phyloP scores from a whole-genome alignment of 495 filamentous ascomycete species.

The Hypoxylon trugodes region DNA sequence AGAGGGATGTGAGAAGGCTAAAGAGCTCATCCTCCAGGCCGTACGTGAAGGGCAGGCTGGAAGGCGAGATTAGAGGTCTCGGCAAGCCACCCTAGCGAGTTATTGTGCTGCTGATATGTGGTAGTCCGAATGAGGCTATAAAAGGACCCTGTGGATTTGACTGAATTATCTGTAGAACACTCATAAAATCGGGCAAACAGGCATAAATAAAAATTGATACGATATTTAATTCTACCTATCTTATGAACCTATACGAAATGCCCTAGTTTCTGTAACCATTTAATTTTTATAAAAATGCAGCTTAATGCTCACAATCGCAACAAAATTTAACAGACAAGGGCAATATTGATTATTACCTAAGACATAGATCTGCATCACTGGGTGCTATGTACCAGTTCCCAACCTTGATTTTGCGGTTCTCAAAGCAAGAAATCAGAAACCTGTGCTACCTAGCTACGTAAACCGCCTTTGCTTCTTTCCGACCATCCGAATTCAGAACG shows the following conservation, averaged over 20 bases:
- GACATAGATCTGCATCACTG: too few relatives aligned
- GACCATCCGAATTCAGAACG: conserved; percentile 20
- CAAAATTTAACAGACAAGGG: too few relatives aligned
- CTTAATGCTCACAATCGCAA: too few relatives aligned
- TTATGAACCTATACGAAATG: not conserved
- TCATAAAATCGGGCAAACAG: conserved; percentile 26
- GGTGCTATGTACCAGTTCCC: too few relatives aligned
- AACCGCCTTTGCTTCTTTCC: not conserved
- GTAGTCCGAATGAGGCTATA: not conserved
- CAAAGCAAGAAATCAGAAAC: conserved; percentile 2
- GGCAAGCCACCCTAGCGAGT: not conserved
- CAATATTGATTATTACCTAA: too few relatives aligned
- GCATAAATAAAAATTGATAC: conserved; percentile 38
- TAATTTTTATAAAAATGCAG: too few relatives aligned
- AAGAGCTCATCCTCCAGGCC: conserved; percentile 84
- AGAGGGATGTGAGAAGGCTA: conserved; percentile 86
- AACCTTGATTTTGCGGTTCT: not conserved
- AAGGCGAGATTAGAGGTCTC: conserved; percentile 40
- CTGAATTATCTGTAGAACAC: conserved; percentile 18
- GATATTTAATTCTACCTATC: not conserved
- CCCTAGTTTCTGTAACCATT: too few relatives aligned
- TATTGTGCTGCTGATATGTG: not conserved
- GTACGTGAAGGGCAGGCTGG: conserved; percentile 63
- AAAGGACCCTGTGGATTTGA: not conserved
- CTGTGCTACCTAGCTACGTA: too few relatives aligned